Base-by-base conservation (phyloP, 2,329 filamentous ascomycete species). In the Drechslerella coelobrocha region DNA sequence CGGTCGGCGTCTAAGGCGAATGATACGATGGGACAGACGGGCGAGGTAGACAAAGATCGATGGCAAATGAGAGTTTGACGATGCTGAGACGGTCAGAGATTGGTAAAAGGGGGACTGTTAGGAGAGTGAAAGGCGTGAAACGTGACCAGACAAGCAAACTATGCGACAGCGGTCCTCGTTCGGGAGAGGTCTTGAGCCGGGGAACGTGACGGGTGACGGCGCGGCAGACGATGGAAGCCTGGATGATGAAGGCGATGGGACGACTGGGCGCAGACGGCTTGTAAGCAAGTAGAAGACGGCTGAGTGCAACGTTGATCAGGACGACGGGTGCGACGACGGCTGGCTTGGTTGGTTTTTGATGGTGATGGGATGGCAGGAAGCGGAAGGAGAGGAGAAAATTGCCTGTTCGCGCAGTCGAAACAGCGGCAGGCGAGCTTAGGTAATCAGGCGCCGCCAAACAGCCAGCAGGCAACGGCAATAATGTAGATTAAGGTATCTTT, bases 111-210 rank as follows among this genome's bases (percentile, higher is more conserved):
- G 41, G 27, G 45, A 12, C 7, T 61, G 34, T 31, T 48, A 37
- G 26, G 61, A 43, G 47, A 59, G 61, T 53, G 50, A 53, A 61
- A 68, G 52, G 56, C 63, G 63, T 68, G 63, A 61, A 68, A 68
- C 63, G 63, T 68, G 63, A 68, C 63, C 63, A 45, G 43, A 19
- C 63, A 56, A 61, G 54, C 62, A 61, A 68, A 68, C 31, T 52
- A 34, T 56, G 63, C 63, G 63, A 68, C 54, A 51, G 37, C 50
- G 63, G 26, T 52, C 62, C 54, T 55, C 50, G 55, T 26, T 52
- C 62, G 55, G 62, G 54, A 61, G 62, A 68, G 50, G 24, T 31
- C 2, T 10, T 50, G 10, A 7, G 53, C 43, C 53, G 17, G 34
- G 12, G 12, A 14, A n/a, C 3, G 21, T 14, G 4, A 39, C 63